These are phyloP conservation scores for Penicillium hordei DNA, from an alignment of 2,329 filamentous ascomycete genomes.

Conservation along the genomic window DNA sequence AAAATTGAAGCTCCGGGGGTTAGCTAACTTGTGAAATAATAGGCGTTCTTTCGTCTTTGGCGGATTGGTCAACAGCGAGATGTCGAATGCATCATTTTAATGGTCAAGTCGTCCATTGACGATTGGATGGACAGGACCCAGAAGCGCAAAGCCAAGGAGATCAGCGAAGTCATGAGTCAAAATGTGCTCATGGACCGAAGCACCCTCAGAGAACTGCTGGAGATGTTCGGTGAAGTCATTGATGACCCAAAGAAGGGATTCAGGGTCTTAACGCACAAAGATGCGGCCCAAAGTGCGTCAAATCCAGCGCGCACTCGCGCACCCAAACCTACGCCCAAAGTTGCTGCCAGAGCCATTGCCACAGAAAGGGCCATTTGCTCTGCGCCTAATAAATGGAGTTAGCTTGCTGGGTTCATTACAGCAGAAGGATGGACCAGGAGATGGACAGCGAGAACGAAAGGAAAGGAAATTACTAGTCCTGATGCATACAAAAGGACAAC, in stretches of 20 bases:
- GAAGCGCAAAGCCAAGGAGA: constrained; percentile 46
- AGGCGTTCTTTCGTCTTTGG: constrained; percentile 59
- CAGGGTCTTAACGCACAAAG: neutral
- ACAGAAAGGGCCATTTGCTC: neutral
- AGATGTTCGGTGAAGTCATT: constrained; percentile 23
- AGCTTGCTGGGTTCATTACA: neutral
- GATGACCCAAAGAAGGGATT: neutral
- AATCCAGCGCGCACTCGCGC: too few relatives aligned
- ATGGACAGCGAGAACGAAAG: neutral
- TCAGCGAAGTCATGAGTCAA: constrained; percentile 27
- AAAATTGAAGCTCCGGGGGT: too few relatives aligned
- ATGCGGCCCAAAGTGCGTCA: neutral
- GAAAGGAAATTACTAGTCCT: neutral
- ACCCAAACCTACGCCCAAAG: neutral
- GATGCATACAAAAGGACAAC: neutral
- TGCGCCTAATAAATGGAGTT: neutral
- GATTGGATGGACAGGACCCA: constrained; percentile 58
- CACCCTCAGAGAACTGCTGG: constrained; percentile 23
- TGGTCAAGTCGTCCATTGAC: constrained; percentile 60
- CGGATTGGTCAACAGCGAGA: constrained; percentile 64
- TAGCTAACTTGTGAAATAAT: neutral
- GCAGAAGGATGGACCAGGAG: neutral
- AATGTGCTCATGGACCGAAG: constrained; percentile 16
- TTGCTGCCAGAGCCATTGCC: neutral
- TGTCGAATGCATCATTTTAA: constrained; percentile 59